These are phyloP conservation scores for Dothistroma pini DNA, from an alignment of 2,329 filamentous ascomycete genomes.

Conservation along the genomic window DNA sequence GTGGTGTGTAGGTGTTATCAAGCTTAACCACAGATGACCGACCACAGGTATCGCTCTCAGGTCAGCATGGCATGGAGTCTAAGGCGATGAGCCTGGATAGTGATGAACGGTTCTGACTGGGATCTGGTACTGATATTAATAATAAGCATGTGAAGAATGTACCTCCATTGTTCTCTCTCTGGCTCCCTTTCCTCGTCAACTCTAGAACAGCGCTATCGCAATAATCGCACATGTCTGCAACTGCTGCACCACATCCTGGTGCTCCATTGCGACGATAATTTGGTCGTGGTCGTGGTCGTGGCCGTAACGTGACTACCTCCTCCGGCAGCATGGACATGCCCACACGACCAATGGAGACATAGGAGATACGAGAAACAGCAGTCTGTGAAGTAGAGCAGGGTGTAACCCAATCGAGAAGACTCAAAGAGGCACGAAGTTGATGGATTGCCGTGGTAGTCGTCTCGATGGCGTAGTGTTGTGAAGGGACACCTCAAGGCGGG, in stretches of 20 bases:
- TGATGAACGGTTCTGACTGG: background rate
- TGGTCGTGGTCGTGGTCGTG: background rate
- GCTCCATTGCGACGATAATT: background rate
- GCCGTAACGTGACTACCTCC: no score
- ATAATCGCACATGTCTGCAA: no score
- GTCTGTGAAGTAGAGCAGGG: no score
- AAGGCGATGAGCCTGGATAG: background rate
- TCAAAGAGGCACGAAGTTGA: no score
- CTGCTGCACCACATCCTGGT: no score
- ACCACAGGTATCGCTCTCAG: background rate
- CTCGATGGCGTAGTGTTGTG: no score
- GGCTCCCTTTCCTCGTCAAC: no score
- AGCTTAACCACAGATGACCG: background rate
- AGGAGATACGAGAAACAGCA: background rate
- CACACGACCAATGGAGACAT: background rate
- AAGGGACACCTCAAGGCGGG: background rate
- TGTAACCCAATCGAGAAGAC: no score
- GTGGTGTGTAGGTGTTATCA: slow-evolving; percentile 4
- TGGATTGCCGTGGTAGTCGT: no score
- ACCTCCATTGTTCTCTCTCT: no score
- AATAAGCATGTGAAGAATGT: background rate
- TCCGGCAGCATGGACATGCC: background rate
- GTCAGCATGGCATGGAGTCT: background rate
- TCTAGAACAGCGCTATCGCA: no score
- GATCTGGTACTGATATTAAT: background rate